Base-by-base conservation (phyloP, 345 rosid species). In the Heritiera littoralis region DNA sequence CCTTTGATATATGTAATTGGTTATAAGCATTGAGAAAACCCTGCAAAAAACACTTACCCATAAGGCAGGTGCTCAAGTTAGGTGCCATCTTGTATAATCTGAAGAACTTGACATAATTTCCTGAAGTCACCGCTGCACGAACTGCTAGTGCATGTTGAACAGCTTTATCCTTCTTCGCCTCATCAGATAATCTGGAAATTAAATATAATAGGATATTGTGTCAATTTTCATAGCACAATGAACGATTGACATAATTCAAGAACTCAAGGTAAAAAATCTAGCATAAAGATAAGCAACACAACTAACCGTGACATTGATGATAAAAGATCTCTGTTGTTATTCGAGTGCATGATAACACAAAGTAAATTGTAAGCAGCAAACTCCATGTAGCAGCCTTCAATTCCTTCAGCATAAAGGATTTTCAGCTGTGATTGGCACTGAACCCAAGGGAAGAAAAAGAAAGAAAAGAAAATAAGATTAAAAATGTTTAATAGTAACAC, bases 381-480 rank as follows among this genome's bases (percentile, higher is more conserved):
- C 88, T 97, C 98, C 90, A 89, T 82, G 82, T 83, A 83, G 86
- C 97, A 92, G 74, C 99, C 99, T 80, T 91, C 92, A 75, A 93
- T 93, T 77, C 98, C 99, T 85, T 92, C 98, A 23, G 90, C 89
- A 84, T 97, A 97, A 74, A 97, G 92, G 80, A 87, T 91, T 86
- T 93, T 93, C 83, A 97, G 80, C 89, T 97, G 99, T 17, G 98
- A 92, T 75, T 92, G 97, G 86, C 98, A 97, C 99, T 94, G 91
- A 67, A 87, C 80, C 73, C 58, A 46, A 2, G 7, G 49, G 51
- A 55, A 46, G 51, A 12, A 56, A 55, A 73, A 18, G 38, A 76
- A 82, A 80, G 1, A 71, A 56, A 60, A 72, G 43, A 58, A 52
- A 81, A 65, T 79, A 63, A 81, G 78, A 8, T 40, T 35, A 12